phyloP scores from a whole-genome alignment of 805 yeast genomes.

The Isabelozyma gotoi region DNA sequence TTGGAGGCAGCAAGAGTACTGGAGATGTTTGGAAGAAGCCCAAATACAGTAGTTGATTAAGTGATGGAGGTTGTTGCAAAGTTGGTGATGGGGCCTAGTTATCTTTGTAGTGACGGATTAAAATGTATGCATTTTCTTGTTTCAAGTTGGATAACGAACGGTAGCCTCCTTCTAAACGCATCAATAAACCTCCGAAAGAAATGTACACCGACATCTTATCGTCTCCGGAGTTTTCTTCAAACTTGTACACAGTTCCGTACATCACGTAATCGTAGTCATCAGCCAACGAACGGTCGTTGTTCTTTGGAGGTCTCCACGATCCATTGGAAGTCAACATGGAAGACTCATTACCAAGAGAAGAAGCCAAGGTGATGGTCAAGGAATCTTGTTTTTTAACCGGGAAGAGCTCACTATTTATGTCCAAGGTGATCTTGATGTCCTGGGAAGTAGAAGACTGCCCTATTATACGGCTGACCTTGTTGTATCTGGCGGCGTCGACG shows the following conservation, averaged over 20 bases:
- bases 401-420: constrained; percentile 87
- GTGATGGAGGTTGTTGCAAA: not conserved
- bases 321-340: constrained; percentile 51
- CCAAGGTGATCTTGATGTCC: constrained; percentile 81
- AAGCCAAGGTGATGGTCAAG: constrained; percentile 82
- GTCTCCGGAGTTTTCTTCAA: constrained; percentile 74
- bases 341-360: constrained; percentile 57
- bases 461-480: constrained; percentile 84
- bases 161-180: constrained; percentile 94
- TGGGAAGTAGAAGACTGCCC: constrained; percentile 82
- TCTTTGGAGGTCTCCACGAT: constrained; percentile 81
- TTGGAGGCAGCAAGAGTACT: too few species aligned
- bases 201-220: constrained; percentile 83
- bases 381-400: constrained; percentile 78
- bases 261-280: constrained; percentile 98
- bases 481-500: constrained; percentile 86
- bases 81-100: constrained; percentile 7
- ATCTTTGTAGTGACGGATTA: constrained; percentile 70
- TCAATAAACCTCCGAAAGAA: constrained; percentile 91
- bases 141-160: constrained; percentile 84
- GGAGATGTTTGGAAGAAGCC: too few species aligned
- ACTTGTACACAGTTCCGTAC: constrained; percentile 97
- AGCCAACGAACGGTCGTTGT: constrained; percentile 82
- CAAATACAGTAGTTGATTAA: too few species aligned
- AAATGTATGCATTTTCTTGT: constrained; percentile 89